Evolutionary conservation across 2,329 filamentous ascomycete genomes (phyloP).

Genomic region (Colletotrichum phormii): DNA sequence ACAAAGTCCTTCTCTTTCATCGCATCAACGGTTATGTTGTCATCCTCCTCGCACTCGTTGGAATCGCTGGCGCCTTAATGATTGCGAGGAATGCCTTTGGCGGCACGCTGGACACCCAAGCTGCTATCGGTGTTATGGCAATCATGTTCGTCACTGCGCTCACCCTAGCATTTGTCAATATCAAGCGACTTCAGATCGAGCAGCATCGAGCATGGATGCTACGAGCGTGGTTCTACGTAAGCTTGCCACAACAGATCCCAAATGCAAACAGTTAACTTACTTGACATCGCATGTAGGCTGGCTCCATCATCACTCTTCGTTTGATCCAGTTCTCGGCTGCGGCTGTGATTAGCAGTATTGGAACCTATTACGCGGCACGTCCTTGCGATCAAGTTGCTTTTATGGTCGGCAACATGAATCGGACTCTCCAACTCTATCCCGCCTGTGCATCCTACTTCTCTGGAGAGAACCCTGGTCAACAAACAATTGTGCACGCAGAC

Average conservation of each 20-base stretch:
- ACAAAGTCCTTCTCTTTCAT: conserved; percentile 64
- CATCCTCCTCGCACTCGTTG: conserved; percentile 57
- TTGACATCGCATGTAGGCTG: conserved; percentile 45
- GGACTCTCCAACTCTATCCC: conserved; percentile 52
- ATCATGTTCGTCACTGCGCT: conserved; percentile 58
- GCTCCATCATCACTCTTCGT: conserved; percentile 61
- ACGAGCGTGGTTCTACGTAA: conserved; percentile 61
- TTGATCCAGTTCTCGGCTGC: conserved; percentile 56
- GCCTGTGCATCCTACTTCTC: conserved; percentile 53
- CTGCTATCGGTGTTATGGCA: conserved; percentile 53
- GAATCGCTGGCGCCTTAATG: conserved; percentile 63
- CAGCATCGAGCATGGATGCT: conserved; percentile 75
- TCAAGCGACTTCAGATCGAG: conserved; percentile 71
- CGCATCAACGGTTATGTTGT: conserved; percentile 70
- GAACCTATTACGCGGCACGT: conserved; percentile 44
- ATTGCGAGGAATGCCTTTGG: conserved; percentile 64
- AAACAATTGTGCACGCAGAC: conserved; percentile 46
- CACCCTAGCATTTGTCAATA: conserved; percentile 63
- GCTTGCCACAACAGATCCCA: not conserved
- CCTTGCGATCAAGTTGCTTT: conserved; percentile 61
- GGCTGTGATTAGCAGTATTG: conserved; percentile 45
- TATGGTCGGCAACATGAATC: conserved; percentile 43
- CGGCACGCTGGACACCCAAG: conserved; percentile 63
- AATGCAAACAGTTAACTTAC: not conserved
- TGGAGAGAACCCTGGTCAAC: conserved; percentile 41